Conservation (phyloP, 2,329 filamentous ascomycete genomes). For the Aspergillus neotritici region DNA sequence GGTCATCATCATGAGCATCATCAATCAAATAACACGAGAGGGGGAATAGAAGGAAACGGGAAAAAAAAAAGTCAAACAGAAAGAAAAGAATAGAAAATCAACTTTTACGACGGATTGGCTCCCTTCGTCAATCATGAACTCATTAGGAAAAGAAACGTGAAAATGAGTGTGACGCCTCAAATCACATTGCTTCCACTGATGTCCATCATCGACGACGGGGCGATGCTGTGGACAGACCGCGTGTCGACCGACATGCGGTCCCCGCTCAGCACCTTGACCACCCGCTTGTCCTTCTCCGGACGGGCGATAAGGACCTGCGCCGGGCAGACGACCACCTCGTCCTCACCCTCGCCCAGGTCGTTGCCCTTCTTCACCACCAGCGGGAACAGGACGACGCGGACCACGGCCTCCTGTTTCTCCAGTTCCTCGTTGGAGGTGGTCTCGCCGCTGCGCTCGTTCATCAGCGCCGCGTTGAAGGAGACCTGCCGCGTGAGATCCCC, state of each 20-base stretch:
- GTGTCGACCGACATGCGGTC: conserved; percentile 41
- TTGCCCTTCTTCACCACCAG: conserved; percentile 94
- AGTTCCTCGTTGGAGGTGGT: conserved; percentile 70
- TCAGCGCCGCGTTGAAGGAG: conserved; percentile 83
- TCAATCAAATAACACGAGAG: conserved; percentile 9
- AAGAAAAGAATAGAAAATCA: not conserved
- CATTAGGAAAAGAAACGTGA: conserved; percentile 9
- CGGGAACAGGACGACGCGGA: conserved; percentile 91
- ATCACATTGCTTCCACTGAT: conserved; percentile 37
- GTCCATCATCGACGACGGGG: conserved; percentile 40
- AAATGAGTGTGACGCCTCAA: conserved; percentile 38
- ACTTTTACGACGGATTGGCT: not conserved
- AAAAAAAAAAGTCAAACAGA: conserved; percentile 1
- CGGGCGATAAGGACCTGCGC: conserved; percentile 81
- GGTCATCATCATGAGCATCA: conserved; percentile 13
- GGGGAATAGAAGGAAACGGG: too few species aligned
- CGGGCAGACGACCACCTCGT: conserved; percentile 91
- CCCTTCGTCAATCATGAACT: conserved; percentile 2
- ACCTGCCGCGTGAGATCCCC: conserved; percentile 85
- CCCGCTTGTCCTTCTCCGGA: conserved; percentile 41
- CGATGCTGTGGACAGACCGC: conserved; percentile 38
- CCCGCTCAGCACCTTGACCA: conserved; percentile 35
- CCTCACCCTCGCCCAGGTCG: conserved; percentile 77
- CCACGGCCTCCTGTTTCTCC: conserved; percentile 67
- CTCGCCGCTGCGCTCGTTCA: conserved; percentile 83